A percentile compares a stretch with the other conserved stretches of the same genome.
Evolutionary conservation across 345 rosid genomes (phyloP).

Genomic region (Populus euphratica): DNA sequence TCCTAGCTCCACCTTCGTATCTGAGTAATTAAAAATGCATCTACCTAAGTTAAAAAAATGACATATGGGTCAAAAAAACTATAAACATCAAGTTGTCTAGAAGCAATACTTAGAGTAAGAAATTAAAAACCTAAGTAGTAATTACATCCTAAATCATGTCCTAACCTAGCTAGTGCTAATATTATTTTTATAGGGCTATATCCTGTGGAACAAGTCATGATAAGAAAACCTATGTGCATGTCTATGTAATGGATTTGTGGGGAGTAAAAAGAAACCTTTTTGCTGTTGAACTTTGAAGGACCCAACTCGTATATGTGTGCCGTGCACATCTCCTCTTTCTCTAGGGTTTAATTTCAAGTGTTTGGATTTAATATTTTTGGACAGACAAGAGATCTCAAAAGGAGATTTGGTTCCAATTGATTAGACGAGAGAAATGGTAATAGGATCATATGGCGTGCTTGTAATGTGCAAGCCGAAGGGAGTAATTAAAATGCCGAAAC

Average conservation of each 20-base stretch:
- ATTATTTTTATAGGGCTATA: too few relatives aligned
- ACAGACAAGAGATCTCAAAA: slow-evolving; percentile 32
- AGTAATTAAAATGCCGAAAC: slow-evolving; percentile 10
- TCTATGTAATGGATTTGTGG: background rate
- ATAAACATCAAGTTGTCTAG: background rate
- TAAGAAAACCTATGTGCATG: background rate
- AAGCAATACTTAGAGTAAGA: too few relatives aligned
- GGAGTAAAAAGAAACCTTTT: background rate
- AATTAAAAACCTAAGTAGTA: background rate
- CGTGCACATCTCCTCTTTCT: background rate
- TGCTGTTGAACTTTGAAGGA: background rate
- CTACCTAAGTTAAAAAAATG: too few relatives aligned
- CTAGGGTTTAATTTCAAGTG: background rate
- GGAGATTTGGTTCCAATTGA: slow-evolving; percentile 33
- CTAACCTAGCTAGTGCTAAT: background rate
- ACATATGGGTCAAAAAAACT: too few relatives aligned
- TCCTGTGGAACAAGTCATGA: background rate
- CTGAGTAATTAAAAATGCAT: too few relatives aligned
- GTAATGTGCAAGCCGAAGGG: background rate
- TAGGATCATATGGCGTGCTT: slow-evolving; percentile 30
- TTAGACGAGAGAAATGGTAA: slow-evolving; percentile 21
- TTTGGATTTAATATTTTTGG: background rate
- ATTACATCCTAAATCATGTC: background rate
- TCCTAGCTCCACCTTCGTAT: too few relatives aligned
- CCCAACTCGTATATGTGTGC: too few relatives aligned